Evolutionary conservation across 139 green algal species (phyloP).

Genomic region (Diplosphaera chodatii): DNA sequence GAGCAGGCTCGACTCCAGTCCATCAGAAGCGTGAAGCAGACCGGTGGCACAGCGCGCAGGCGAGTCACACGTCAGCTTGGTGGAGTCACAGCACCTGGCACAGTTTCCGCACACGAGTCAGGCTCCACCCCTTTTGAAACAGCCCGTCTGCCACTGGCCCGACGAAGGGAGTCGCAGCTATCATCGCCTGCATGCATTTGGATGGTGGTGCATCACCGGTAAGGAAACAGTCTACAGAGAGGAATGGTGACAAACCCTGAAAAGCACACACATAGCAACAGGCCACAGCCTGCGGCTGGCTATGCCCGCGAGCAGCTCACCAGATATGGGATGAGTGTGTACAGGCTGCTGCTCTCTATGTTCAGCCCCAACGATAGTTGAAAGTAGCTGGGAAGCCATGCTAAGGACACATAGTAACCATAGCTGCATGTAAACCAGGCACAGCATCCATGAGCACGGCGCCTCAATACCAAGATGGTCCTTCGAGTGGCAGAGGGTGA

Average conservation of each 20-base stretch:
- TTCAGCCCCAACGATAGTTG: constrained; percentile 84
- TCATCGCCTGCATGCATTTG: constrained; percentile 1
- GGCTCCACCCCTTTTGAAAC: constrained; percentile 40
- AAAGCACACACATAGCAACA: not conserved
- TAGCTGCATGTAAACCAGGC: constrained; percentile 28
- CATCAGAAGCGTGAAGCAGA: not conserved
- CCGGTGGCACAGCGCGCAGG: not conserved
- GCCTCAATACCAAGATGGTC: not conserved
- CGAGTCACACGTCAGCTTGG: too few relatives aligned
- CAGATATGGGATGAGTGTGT: constrained; percentile 81
- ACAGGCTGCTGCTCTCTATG: constrained; percentile 64
- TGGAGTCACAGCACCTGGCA: constrained; percentile 49
- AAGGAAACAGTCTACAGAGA: too few relatives aligned
- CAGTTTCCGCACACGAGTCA: constrained; percentile 68
- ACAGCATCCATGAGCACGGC: not conserved
- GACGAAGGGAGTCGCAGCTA: constrained; percentile 70
- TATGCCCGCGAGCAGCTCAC: not conserved
- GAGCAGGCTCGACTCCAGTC: too few relatives aligned
- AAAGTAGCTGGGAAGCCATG: constrained; percentile 97
- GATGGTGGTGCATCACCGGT: too few relatives aligned
- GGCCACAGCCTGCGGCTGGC: too few relatives aligned
- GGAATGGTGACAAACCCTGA: too few relatives aligned
- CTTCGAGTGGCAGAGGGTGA: not conserved
- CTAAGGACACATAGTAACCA: constrained; percentile 89
- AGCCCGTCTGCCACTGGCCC: constrained; percentile 52